Conservation (phyloP, 1,284 basidiomycete genomes). For the Heterobasidion annosum region DNA sequence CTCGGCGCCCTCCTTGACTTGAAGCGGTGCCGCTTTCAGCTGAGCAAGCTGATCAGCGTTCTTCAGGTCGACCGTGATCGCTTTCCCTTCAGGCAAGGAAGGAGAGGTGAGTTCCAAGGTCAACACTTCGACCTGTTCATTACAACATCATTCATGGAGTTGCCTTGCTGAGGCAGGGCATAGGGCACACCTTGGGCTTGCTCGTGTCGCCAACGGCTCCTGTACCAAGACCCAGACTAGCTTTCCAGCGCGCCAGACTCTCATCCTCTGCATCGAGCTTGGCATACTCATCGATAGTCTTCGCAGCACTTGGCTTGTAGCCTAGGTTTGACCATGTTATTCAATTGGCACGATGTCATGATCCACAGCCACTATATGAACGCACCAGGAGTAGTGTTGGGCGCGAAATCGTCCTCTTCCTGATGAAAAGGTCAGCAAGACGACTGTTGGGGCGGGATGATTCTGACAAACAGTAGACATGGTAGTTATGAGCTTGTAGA, state of each 20-base stretch:
- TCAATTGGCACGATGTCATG: background rate
- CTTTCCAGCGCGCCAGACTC: slow-evolving; percentile 84
- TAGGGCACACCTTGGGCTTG: slow-evolving; percentile 46
- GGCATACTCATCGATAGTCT: slow-evolving; percentile 63
- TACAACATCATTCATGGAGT: background rate
- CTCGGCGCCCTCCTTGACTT: slow-evolving; percentile 79
- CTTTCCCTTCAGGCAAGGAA: slow-evolving; percentile 56
- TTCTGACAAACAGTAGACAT: slow-evolving; percentile 33
- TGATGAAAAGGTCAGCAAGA: slow-evolving; percentile 12
- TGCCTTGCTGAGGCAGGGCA: background rate
- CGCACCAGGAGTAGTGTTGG: slow-evolving; percentile 56
- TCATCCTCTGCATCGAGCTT: slow-evolving; percentile 81
- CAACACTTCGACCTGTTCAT: slow-evolving; percentile 52
- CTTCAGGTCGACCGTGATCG: slow-evolving; percentile 47
- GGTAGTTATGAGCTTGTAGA: slow-evolving; percentile 12
- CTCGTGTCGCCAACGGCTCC: slow-evolving; percentile 30
- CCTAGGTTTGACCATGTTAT: slow-evolving; percentile 28
- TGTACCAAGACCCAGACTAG: slow-evolving; percentile 75
- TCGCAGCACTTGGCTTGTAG: slow-evolving; percentile 62
- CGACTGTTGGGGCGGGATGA: slow-evolving; percentile 10
- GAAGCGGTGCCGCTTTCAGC: slow-evolving; percentile 62
- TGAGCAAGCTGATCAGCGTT: slow-evolving; percentile 36
- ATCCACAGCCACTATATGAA: background rate
- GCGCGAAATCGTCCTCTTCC: slow-evolving; percentile 58
- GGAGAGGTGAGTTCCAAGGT: slow-evolving; percentile 63